These are phyloP conservation scores for Ustilago curta DNA, from an alignment of 1,284 basidiomycete genomes.

Conservation along the genomic window DNA sequence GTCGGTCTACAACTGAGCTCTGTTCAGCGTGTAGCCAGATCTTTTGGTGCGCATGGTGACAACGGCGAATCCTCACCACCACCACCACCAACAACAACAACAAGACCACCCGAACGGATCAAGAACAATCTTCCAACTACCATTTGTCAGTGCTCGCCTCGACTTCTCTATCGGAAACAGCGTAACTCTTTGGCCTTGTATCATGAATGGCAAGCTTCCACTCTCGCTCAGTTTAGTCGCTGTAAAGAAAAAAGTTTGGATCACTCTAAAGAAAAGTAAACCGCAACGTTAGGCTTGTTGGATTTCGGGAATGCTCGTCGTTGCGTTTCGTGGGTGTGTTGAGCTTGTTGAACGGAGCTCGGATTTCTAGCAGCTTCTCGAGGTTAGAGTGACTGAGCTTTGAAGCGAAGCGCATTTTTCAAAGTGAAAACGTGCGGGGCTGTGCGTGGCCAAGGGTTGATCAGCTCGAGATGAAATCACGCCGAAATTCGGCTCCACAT, in stretches of 20 bases:
- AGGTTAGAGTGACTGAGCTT: neutral
- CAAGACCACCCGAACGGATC: too few species aligned
- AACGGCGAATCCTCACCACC: neutral
- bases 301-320: neutral
- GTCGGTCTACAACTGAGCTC: constrained; percentile 59
- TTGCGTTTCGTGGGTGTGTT: neutral
- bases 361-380: constrained; percentile 8
- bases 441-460: constrained; percentile 1
- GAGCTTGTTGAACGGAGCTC: neutral
- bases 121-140: too few species aligned
- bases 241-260: too few species aligned
- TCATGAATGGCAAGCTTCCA: too few species aligned
- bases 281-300: too few species aligned
- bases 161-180: too few species aligned
- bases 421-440: neutral
- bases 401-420: neutral
- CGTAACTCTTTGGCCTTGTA: too few species aligned
- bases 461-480: neutral
- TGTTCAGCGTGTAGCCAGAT: neutral
- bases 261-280: too few species aligned
- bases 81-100: too few species aligned
- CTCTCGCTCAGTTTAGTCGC: too few species aligned
- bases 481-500: constrained; percentile 5
- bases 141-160: too few species aligned
- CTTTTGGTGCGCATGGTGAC: neutral